Conservation (phyloP, 805 yeast species). For the Hanseniaspora pseudoguilliermondii region DNA sequence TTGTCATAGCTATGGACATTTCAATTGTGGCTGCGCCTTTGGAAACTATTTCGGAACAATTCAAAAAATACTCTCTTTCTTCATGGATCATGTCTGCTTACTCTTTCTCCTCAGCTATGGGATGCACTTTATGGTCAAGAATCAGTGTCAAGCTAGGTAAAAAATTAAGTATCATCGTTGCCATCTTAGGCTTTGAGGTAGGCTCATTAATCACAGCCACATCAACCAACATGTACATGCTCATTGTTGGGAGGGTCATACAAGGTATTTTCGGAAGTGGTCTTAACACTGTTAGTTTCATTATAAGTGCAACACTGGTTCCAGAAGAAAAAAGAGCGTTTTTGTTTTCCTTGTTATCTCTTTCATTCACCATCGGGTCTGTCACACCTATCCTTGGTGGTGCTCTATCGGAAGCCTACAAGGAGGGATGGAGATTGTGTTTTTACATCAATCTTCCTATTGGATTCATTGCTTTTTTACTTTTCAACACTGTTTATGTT, state of each 20-base stretch:
- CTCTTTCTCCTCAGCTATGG: conserved; percentile 40
- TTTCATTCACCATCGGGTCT: conserved; percentile 7
- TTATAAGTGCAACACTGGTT: conserved; percentile 35
- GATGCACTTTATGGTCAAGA: conserved; percentile 47
- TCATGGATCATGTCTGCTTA: conserved; percentile 52
- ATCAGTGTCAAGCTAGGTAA: conserved; percentile 47
- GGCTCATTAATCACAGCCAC: conserved; percentile 53
- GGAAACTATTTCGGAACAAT: conserved; percentile 37
- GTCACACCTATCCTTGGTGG: conserved; percentile 41
- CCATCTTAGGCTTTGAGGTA: conserved; percentile 42
- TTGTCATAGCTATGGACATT: conserved; percentile 40
- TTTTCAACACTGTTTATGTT: conserved; percentile 8
- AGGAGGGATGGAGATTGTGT: conserved; percentile 62
- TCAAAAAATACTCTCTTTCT: conserved; percentile 37
- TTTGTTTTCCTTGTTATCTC: conserved; percentile 19
- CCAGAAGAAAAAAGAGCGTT: conserved; percentile 21
- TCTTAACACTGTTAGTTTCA: conserved; percentile 42
- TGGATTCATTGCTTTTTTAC: conserved; percentile 34
- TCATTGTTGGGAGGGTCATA: conserved; percentile 59
- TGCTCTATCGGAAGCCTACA: conserved; percentile 41
- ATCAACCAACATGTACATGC: conserved; percentile 41
- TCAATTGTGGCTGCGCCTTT: conserved; percentile 45
- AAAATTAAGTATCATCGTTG: conserved; percentile 35
- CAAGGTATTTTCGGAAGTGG: conserved; percentile 67
- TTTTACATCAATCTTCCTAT: conserved; percentile 58